Evolutionary conservation across 495 filamentous ascomycete species (phyloP).

Genomic region (Gamarada debralockiae): DNA sequence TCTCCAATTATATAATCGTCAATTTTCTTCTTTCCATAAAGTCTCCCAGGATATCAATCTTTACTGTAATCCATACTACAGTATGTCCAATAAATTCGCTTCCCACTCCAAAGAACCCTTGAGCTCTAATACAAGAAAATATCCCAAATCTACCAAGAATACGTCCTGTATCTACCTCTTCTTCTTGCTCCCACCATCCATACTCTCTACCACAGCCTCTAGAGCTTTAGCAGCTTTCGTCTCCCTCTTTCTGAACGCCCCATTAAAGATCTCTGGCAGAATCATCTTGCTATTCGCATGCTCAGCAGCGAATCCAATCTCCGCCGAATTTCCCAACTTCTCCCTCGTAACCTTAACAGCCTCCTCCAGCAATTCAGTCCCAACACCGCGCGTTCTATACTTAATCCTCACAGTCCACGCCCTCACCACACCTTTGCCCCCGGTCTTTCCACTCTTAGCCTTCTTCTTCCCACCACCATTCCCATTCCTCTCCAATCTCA

Average conservation of each 20-base stretch:
- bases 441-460: constrained; percentile 23
- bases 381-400: constrained; percentile 67
- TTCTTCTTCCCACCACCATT: constrained; percentile 21
- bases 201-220: constrained; percentile 17
- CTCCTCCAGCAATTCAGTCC: constrained; percentile 61
- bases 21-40: background rate
- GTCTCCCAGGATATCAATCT: background rate
- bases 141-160: background rate
- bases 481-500: constrained; percentile 32
- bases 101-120: background rate
- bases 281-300: constrained; percentile 64
- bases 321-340: constrained; percentile 50
- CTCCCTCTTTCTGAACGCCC: constrained; percentile 53
- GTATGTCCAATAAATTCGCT: background rate
- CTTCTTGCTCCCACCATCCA: constrained; percentile 16
- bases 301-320: constrained; percentile 60
- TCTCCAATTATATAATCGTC: background rate
- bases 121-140: background rate
- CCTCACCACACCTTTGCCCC: constrained; percentile 53
- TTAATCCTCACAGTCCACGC: constrained; percentile 70
- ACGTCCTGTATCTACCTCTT: constrained; percentile 21
- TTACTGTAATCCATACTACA: background rate
- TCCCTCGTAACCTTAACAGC: constrained; percentile 55
- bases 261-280: constrained; percentile 58
- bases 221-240: constrained; percentile 15